Percentiles rank a stretch among this genome's conserved stretches.
phyloP scores from a whole-genome alignment of 352 stramenopile species.

The Pilasporangium apinafurcum region DNA sequence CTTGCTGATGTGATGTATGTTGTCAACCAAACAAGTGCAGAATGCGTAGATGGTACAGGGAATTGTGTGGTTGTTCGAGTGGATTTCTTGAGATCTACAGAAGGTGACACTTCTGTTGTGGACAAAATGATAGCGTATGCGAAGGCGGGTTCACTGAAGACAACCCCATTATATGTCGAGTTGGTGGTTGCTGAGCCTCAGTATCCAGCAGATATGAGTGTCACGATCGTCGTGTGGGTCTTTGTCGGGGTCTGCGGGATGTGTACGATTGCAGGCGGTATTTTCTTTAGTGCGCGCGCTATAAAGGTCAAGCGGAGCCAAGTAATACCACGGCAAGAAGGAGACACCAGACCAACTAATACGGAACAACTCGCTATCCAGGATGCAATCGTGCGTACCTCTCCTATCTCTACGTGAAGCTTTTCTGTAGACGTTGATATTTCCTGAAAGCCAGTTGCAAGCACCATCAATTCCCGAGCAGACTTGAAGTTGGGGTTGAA shows the following conservation, averaged over 20 bases:
- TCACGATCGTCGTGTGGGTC: constrained; percentile 51
- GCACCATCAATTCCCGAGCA: too few relatives aligned
- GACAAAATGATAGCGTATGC: constrained; percentile 49
- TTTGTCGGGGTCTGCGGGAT: constrained; percentile 48
- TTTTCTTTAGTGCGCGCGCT: constrained; percentile 27
- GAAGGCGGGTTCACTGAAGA: constrained; percentile 35
- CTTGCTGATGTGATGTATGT: constrained; percentile 44
- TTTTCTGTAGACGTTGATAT: too few relatives aligned
- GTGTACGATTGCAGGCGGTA: constrained; percentile 16
- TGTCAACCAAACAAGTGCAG: constrained; percentile 34
- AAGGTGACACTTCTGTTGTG: constrained; percentile 17
- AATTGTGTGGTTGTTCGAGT: constrained; percentile 31
- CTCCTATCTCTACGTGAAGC: constrained; percentile 5
- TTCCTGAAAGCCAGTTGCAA: too few relatives aligned
- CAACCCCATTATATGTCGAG: constrained; percentile 34
- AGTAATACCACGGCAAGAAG: constrained; percentile 23
- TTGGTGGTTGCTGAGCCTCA: constrained; percentile 28
- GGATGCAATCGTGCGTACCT: constrained; percentile 3
- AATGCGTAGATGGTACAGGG: constrained; percentile 17
- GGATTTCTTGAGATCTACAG: constrained; percentile 25
- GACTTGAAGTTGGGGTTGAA: too few relatives aligned
- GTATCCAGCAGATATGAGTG: constrained; percentile 25
- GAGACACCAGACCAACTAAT: background rate
- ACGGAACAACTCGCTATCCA: constrained; percentile 1
- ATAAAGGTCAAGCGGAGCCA: constrained; percentile 34